Evolutionary conservation across 306 rosid species (phyloP), one percentile per base, ranked within the genome.

Genomic region (Geum urbanum): DNA sequence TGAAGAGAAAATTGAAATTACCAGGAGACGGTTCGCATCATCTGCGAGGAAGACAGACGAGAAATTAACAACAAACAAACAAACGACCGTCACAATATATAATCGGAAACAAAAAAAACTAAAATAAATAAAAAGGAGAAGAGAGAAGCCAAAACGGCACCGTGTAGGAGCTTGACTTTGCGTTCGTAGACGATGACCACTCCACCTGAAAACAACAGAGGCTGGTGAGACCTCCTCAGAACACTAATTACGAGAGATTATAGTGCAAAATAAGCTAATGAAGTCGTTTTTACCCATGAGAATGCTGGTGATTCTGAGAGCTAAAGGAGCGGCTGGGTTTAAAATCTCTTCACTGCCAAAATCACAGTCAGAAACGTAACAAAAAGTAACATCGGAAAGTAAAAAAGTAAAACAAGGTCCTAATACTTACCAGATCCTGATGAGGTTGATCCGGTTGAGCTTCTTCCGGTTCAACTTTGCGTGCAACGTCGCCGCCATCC

Each of bases 281-380:
- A 70, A 8, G 56, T 43, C 35, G 19, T 44, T 69, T 79, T 37
- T 68, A 79, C 99, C 99, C 99, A 94, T 94, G 77, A 94, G 97
- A 83, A 94, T 94, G 43, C 99, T 96, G 1, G 97, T 88, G 68
- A 94, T 96, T 61, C 99, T 74, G 20, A 94, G 95, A 76, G 96
- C 95, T 97, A 94, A 88, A 1, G 99, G 99, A 84, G 91, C 82
- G 13, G 92, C 71, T 16, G 99, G 97, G 27, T 89, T 87, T 82
- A 91, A 78, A 81, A 91, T 91, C 79, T 94, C 99, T 69, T 91
- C 96, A 39, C 97, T 91, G 80, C 9, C 27, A 69, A 78, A 67
- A 57, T 60, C 51, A 41, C n/a, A 32, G 49, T 20, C 37, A 2
- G 44, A 49, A 50, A 35, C 0, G 3, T 14, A 3, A 15, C 48